Percentiles rank a stretch among this genome's conserved stretches.
phyloP scores from a whole-genome alignment of 768 basidiomycete species.

The Amanita muscaria region DNA sequence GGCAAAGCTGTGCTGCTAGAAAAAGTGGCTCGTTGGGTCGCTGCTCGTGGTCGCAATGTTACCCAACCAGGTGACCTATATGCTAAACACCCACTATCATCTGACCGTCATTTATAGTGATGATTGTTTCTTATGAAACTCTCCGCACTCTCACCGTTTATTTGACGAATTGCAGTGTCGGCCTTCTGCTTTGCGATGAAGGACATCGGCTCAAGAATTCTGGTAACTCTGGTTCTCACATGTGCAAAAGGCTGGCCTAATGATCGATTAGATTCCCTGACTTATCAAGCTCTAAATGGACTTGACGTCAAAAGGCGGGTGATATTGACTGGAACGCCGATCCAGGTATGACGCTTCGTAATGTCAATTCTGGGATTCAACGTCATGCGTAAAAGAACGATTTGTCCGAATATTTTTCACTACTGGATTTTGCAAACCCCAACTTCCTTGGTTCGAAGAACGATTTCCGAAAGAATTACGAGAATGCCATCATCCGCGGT shows the following conservation, averaged over 20 bases:
- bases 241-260: background rate
- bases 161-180: slow-evolving; percentile 74
- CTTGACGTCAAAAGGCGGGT: slow-evolving; percentile 86
- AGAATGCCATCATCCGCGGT: slow-evolving; percentile 83
- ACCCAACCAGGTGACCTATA: slow-evolving; percentile 70
- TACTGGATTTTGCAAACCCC: slow-evolving; percentile 90
- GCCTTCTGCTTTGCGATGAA: slow-evolving; percentile 92
- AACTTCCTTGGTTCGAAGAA: slow-evolving; percentile 81
- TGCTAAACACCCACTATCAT: background rate
- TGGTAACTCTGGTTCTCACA: slow-evolving; percentile 34
- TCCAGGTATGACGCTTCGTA: slow-evolving; percentile 44
- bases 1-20: slow-evolving; percentile 72
- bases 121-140: slow-evolving; percentile 98
- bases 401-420: slow-evolving; percentile 88
- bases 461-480: slow-evolving; percentile 93
- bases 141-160: slow-evolving; percentile 73
- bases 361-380: background rate
- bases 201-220: slow-evolving; percentile 96
- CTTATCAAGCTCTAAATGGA: slow-evolving; percentile 74
- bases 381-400: slow-evolving; percentile 57
- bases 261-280: slow-evolving; percentile 58
- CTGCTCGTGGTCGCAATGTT: slow-evolving; percentile 80
- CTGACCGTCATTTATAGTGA: slow-evolving; percentile 45
- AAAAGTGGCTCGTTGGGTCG: slow-evolving; percentile 83
- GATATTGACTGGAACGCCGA: slow-evolving; percentile 90